Base-by-base conservation (phyloP, 169 alveolate species). In the Cyclospora cayetanensis region DNA sequence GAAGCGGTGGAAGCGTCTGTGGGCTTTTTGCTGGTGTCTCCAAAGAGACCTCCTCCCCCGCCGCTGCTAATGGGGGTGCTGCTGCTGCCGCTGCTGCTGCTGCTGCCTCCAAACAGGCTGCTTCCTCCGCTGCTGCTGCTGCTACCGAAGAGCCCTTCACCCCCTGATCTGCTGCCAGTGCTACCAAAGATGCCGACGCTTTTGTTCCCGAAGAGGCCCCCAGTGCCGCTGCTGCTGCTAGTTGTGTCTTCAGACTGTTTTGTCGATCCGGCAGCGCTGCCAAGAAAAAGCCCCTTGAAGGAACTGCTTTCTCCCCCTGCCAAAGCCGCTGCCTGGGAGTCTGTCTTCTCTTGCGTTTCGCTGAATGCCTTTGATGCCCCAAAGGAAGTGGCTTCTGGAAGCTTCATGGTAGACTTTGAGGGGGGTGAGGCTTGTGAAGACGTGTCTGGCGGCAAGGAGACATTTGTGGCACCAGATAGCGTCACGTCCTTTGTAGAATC, bases 261-360 rank as follows among this genome's bases (percentile, higher is more conserved):
- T 46, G 60, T 15, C 60, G 60, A 11, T 7, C n/a, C n/a, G 60
- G 72, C 15, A 12, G 35, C 34, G 72, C 72, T 0, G 27, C n/a
- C 0, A 35, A 34, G 82, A 50, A 27, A 7, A 3, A 31, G n/a
- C 11, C 52, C 82, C 11, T 68, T 74, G 65, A 74, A 4, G 85
- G 85, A 37, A 41, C 85, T 74, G 85, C 65, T 74, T 55, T 20
- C 85, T 20, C 63, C 85, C 20, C 25, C 5, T 22, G 60, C n/a
- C n/a, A n/a, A n/a, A n/a, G n/a, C n/a, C n/a, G n/a, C 39, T 4
- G 85, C 65, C n/a, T n/a, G n/a, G n/a, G n/a, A n/a, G n/a, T n/a
- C n/a, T n/a, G n/a, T n/a, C n/a, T n/a, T n/a, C n/a, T n/a, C n/a
- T n/a, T n/a, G n/a, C n/a, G n/a, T n/a, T n/a, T n/a, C n/a, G n/a